phyloP scores from a whole-genome alignment of 106 monocot genomes.

The Platanthera zijinensis region DNA sequence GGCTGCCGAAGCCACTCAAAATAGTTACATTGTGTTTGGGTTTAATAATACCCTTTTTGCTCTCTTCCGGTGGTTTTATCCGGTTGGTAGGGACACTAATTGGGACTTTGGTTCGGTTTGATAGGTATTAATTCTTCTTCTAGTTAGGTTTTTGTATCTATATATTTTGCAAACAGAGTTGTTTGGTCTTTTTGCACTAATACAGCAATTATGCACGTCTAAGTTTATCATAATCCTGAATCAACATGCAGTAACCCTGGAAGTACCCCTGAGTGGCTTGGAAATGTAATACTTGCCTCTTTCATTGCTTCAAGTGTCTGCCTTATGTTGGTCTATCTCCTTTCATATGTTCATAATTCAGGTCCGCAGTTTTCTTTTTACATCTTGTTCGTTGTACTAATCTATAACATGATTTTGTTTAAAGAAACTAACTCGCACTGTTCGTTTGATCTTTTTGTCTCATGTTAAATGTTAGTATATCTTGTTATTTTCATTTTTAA shows the following conservation, averaged over 20 bases:
- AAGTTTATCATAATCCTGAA: slow-evolving; percentile 2
- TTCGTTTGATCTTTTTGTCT: neutral
- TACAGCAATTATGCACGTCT: neutral
- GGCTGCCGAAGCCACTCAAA: slow-evolving; percentile 66
- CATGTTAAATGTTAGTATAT: neutral
- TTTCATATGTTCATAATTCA: slow-evolving; percentile 92
- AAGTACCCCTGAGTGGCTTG: slow-evolving; percentile 65
- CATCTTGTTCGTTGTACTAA: neutral
- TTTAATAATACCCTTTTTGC: slow-evolving; percentile 47
- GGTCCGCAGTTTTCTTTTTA: slow-evolving; percentile 20
- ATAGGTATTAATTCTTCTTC: slow-evolving; percentile 43
- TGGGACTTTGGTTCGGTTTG: slow-evolving; percentile 63
- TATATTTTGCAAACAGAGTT: neutral
- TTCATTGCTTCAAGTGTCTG: slow-evolving; percentile 51
- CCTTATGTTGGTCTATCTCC: slow-evolving; percentile 68
- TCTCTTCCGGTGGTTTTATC: slow-evolving; percentile 53
- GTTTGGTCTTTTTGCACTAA: neutral
- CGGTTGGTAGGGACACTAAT: slow-evolving; percentile 38
- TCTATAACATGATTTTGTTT: neutral
- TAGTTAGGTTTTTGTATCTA: neutral
- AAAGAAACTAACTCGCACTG: neutral
- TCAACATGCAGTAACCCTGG: slow-evolving; percentile 72
- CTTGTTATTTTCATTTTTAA: neutral
- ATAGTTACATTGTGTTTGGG: slow-evolving; percentile 60
- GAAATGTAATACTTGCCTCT: slow-evolving; percentile 54